Conservation (phyloP, 1,139 yeast species). For the Meyerozyma sp. region DNA sequence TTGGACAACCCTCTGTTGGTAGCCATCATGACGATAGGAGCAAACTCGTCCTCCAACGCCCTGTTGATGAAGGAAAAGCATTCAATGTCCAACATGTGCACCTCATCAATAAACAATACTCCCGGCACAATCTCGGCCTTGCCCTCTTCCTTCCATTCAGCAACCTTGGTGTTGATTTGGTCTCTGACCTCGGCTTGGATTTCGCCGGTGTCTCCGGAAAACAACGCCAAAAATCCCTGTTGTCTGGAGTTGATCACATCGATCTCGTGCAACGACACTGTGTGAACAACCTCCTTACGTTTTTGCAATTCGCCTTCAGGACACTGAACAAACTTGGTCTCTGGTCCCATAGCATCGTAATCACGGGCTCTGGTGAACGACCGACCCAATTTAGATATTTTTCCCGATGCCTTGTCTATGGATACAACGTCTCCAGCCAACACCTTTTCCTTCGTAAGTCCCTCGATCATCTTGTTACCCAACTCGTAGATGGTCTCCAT, state of each 20-base stretch:
- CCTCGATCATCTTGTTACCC: slow-evolving; percentile 97
- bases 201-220: slow-evolving; percentile 97
- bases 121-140: slow-evolving; percentile 99
- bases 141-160: slow-evolving; percentile 99
- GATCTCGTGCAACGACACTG: slow-evolving; percentile 93
- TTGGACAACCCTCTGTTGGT: slow-evolving; percentile 92
- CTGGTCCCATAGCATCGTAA: slow-evolving; percentile 99
- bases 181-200: slow-evolving; percentile 93
- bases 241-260: slow-evolving; percentile 97
- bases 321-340: slow-evolving; percentile 93
- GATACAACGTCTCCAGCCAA: slow-evolving; percentile 97
- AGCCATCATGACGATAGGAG: slow-evolving; percentile 98
- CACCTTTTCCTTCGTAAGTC: slow-evolving; percentile 89
- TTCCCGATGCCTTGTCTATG: slow-evolving; percentile 93
- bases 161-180: slow-evolving; percentile 93
- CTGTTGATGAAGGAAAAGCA: slow-evolving; percentile 93
- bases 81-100: slow-evolving; percentile 97
- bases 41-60: slow-evolving; percentile 93
- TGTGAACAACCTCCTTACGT: slow-evolving; percentile 91
- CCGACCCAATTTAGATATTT: slow-evolving; percentile 89
- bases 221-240: slow-evolving; percentile 94
- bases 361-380: slow-evolving; percentile 95
- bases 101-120: slow-evolving; percentile 95
- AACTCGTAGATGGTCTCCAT: slow-evolving; percentile 98
- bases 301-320: slow-evolving; percentile 98